Percentiles rank a stretch among this genome's conserved stretches.
These are phyloP conservation scores for Phytophthora sp. DNA, from an alignment of 352 stramenopile genomes.

Conservation along the genomic window DNA sequence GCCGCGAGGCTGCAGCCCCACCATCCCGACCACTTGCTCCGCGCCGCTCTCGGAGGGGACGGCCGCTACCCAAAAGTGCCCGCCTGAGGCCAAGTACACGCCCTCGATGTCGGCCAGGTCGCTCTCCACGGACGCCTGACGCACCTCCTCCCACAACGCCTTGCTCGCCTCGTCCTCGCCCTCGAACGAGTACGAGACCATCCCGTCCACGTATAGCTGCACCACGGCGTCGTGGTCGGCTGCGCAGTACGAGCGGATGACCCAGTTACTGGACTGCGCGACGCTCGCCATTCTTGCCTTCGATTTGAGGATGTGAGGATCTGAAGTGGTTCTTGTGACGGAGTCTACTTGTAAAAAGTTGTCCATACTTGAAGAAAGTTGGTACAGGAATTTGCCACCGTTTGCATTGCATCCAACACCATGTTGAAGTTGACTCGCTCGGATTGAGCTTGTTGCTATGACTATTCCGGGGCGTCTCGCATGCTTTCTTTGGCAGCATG, in stretches of 20 bases:
- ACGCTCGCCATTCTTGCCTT: slow-evolving; percentile 4
- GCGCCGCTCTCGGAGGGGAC: background rate
- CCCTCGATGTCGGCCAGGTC: slow-evolving; percentile 42
- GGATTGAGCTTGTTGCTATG: too few relatives aligned
- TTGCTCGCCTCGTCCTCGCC: slow-evolving; percentile 31
- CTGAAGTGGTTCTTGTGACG: too few relatives aligned
- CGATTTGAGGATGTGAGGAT: too few relatives aligned
- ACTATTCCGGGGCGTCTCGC: too few relatives aligned
- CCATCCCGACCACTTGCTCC: slow-evolving; percentile 31
- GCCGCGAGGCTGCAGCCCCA: slow-evolving; percentile 36
- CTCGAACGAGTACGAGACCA: slow-evolving; percentile 35
- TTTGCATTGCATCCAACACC: too few relatives aligned
- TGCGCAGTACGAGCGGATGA: slow-evolving; percentile 26
- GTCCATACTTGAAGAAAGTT: too few relatives aligned
- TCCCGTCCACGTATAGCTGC: slow-evolving; percentile 40
- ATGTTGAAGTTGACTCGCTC: too few relatives aligned
- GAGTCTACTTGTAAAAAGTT: too few relatives aligned
- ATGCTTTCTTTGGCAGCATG: too few relatives aligned
- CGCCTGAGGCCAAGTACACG: slow-evolving; percentile 25
- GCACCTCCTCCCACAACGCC: slow-evolving; percentile 20
- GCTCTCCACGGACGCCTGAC: slow-evolving; percentile 26
- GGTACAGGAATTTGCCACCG: too few relatives aligned
- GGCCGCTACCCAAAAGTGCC: slow-evolving; percentile 46
- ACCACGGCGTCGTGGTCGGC: slow-evolving; percentile 29
- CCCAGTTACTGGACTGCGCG: background rate